Percentiles rank a stretch among this genome's conserved stretches.
phyloP scores from a whole-genome alignment of 768 basidiomycete species.

The Pholiota molesta region DNA sequence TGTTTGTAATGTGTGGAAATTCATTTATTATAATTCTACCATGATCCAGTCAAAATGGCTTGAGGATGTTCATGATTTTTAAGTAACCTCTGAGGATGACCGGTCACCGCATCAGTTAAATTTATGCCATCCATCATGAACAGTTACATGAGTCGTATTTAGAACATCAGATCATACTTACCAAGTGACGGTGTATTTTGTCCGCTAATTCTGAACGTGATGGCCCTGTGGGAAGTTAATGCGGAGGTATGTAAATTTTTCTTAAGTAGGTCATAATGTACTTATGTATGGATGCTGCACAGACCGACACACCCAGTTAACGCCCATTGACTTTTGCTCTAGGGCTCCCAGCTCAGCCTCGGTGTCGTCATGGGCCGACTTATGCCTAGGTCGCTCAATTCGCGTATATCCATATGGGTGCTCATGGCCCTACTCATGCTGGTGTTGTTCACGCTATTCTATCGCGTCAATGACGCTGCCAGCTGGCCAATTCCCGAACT shows the following conservation, averaged over 20 bases:
- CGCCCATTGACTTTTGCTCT: background rate
- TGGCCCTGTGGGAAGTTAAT: background rate
- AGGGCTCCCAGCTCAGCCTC: background rate
- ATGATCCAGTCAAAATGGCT: no score
- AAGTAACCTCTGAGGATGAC: no score
- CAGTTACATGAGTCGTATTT: no score
- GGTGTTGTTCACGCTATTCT: background rate
- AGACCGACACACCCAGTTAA: background rate
- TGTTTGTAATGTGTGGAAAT: background rate
- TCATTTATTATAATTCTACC: no score
- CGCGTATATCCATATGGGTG: background rate
- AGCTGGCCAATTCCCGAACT: background rate
- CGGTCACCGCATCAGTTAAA: no score
- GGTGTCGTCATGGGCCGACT: background rate
- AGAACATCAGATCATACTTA: no score
- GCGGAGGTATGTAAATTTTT: background rate
- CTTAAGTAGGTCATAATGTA: background rate
- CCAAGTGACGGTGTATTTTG: no score
- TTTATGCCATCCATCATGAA: no score
- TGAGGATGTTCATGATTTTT: no score
- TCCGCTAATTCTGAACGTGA: background rate
- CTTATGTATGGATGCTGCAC: no score
- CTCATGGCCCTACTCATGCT: background rate
- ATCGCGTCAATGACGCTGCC: background rate
- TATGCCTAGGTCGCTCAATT: background rate